phyloP scores from a whole-genome alignment of 176 grass and related monocot genomes.

The Carex pumila region DNA sequence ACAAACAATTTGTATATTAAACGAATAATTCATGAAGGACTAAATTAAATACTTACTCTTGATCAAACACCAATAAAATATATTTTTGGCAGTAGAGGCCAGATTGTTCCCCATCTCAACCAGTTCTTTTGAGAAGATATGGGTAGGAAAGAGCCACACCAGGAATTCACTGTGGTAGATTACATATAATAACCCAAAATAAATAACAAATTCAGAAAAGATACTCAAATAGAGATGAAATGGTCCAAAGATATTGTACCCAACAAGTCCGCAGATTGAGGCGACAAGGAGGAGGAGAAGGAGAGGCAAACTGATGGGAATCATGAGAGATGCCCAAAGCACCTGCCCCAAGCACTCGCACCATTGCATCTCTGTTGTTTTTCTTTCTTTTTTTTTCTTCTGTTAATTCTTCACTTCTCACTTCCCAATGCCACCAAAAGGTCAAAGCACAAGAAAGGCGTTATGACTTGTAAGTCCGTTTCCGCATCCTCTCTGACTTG shows the following conservation, averaged over 20 bases:
- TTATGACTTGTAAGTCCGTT: no score
- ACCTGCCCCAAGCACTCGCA: neutral
- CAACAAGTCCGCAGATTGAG: neutral
- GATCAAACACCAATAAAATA: neutral
- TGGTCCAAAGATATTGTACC: neutral
- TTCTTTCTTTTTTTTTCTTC: neutral
- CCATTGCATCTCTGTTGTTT: neutral
- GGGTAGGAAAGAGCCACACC: neutral
- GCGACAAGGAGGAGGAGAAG: neutral
- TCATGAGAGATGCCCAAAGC: neutral
- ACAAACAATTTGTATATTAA: no score
- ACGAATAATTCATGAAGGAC: no score
- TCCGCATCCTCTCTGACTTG: no score
- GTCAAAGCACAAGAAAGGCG: no score
- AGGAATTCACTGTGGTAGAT: conserved; percentile 1
- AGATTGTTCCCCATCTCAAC: neutral
- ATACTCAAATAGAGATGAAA: neutral
- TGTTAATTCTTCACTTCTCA: neutral
- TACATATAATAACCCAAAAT: no score
- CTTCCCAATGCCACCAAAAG: no score
- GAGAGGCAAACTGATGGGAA: neutral
- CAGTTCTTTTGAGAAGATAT: neutral
- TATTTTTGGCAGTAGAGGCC: neutral
- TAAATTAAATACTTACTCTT: neutral
- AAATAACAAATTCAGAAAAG: neutral